These are phyloP conservation scores for Magnaporthales sp. DNA, from an alignment of 2,329 filamentous ascomycete species.

Conservation along the genomic window DNA sequence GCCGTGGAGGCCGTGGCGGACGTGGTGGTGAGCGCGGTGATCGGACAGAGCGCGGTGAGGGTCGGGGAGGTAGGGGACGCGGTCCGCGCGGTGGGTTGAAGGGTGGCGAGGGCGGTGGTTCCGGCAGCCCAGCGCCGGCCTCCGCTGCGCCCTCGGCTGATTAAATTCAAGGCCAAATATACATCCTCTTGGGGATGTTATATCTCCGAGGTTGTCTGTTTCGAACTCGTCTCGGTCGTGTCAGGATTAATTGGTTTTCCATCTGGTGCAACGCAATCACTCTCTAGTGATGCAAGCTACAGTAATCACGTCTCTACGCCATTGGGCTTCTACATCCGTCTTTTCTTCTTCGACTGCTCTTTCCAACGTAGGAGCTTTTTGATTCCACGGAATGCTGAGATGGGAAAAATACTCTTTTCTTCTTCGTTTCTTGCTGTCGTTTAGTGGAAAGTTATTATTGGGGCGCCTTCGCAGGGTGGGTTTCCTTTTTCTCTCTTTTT, in stretches of 20 bases:
- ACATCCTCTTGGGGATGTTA: neutral
- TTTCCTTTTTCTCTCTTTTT: neutral
- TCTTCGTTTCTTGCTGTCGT: neutral
- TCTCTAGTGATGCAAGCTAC: neutral
- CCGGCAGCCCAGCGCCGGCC: slow-evolving; percentile 43
- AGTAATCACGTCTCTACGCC: neutral
- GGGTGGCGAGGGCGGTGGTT: slow-evolving; percentile 48
- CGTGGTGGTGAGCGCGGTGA: slow-evolving; percentile 50
- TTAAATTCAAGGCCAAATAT: slow-evolving; percentile 6
- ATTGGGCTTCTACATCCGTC: neutral
- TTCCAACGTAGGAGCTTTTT: no score
- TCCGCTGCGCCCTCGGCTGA: slow-evolving; percentile 37
- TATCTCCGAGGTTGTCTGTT: neutral
- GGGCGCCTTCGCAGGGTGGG: neutral
- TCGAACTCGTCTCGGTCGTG: neutral
- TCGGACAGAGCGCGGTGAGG: slow-evolving; percentile 45
- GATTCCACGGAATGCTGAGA: neutral
- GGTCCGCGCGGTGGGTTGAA: slow-evolving; percentile 27
- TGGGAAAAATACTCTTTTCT: neutral
- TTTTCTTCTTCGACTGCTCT: slow-evolving; percentile 5
- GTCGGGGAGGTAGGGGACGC: slow-evolving; percentile 42
- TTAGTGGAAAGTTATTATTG: neutral
- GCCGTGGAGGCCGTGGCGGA: slow-evolving; percentile 47
- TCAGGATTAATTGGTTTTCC: neutral
- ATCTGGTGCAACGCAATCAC: neutral